phyloP scores from a whole-genome alignment of 2,329 filamentous ascomycete genomes.

The Zymoseptoria brevis region DNA sequence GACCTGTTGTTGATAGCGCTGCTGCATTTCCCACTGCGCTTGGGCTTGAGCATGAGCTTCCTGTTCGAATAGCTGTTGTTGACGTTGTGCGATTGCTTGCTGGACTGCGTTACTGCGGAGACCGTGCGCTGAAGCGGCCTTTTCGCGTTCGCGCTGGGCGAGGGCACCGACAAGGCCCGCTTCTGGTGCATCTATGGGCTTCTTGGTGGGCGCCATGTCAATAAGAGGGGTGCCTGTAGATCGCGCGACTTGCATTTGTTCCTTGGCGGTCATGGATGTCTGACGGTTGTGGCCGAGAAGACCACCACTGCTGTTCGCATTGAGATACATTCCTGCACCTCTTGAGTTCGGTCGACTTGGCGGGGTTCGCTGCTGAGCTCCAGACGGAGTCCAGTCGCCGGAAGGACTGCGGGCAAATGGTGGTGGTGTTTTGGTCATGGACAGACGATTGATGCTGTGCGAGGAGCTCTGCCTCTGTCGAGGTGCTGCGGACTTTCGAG shows the following conservation, averaged over 20 bases:
- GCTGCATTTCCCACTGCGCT: conserved; percentile 32
- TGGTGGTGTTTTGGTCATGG: conserved; percentile 32
- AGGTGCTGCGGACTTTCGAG: conserved; percentile 20
- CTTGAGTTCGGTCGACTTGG: conserved; percentile 26
- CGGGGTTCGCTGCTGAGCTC: conserved; percentile 18
- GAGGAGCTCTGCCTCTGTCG: conserved; percentile 22
- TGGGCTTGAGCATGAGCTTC: conserved; percentile 34
- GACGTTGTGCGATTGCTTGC: conserved; percentile 52
- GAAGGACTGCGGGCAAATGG: conserved; percentile 37
- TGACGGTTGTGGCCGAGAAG: conserved; percentile 37
- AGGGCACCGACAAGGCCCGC: conserved; percentile 66
- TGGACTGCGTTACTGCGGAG: conserved; percentile 60
- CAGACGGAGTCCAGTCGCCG: conserved; percentile 37
- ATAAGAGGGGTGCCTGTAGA: conserved; percentile 72
- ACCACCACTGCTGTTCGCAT: background rate
- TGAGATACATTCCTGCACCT: conserved; percentile 22
- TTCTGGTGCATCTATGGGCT: conserved; percentile 32
- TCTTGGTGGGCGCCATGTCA: conserved; percentile 50
- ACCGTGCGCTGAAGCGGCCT: conserved; percentile 60
- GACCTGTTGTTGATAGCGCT: conserved; percentile 22
- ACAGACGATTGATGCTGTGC: conserved; percentile 15
- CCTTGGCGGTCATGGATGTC: conserved; percentile 66
- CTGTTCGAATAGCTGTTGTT: conserved; percentile 41
- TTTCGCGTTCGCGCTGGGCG: conserved; percentile 70
- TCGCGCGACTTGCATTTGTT: conserved; percentile 82